A percentile compares a stretch with the other conserved stretches of the same genome.
Evolutionary conservation across 352 stramenopile genomes (phyloP).

Genomic region (Phytophthora pini): DNA sequence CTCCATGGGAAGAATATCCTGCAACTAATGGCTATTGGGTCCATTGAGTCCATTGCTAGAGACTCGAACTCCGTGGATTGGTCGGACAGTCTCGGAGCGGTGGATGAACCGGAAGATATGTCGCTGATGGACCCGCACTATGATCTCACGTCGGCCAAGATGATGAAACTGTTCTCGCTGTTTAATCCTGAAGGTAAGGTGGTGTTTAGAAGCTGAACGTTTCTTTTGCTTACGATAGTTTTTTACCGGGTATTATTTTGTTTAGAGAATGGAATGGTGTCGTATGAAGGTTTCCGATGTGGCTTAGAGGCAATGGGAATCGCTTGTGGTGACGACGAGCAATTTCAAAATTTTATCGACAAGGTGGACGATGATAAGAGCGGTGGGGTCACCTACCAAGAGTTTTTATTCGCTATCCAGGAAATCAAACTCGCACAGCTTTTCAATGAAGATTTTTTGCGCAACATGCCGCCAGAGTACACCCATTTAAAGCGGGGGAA

Average conservation of each 20-base stretch:
- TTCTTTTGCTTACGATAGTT: slow-evolving; percentile 18
- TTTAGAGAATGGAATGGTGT: slow-evolving; percentile 66
- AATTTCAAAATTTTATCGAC: slow-evolving; percentile 75
- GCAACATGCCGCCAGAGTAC: slow-evolving; percentile 44
- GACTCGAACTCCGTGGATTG: slow-evolving; percentile 66
- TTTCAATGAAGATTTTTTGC: slow-evolving; percentile 71
- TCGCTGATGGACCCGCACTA: slow-evolving; percentile 88
- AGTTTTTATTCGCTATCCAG: slow-evolving; percentile 88
- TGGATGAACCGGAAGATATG: slow-evolving; percentile 50
- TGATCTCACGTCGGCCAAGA: slow-evolving; percentile 76
- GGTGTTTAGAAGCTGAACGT: slow-evolving; percentile 30
- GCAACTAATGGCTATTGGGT: slow-evolving; percentile 56
- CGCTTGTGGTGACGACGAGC: slow-evolving; percentile 59
- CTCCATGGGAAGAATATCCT: slow-evolving; percentile 74
- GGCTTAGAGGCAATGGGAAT: slow-evolving; percentile 86
- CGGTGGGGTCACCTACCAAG: slow-evolving; percentile 80
- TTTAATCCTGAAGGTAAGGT: slow-evolving; percentile 62
- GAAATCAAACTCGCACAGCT: slow-evolving; percentile 90
- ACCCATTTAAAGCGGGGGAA: slow-evolving; percentile 24
- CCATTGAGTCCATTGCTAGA: slow-evolving; percentile 39
- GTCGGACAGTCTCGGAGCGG: slow-evolving; percentile 51
- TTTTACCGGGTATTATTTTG: background rate
- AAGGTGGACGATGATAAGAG: slow-evolving; percentile 88
- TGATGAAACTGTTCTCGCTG: slow-evolving; percentile 69
- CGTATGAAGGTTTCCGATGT: slow-evolving; percentile 75